These are phyloP conservation scores for Blastocystis sp. DNA, from an alignment of 352 stramenopile species.

Conservation along the genomic window DNA sequence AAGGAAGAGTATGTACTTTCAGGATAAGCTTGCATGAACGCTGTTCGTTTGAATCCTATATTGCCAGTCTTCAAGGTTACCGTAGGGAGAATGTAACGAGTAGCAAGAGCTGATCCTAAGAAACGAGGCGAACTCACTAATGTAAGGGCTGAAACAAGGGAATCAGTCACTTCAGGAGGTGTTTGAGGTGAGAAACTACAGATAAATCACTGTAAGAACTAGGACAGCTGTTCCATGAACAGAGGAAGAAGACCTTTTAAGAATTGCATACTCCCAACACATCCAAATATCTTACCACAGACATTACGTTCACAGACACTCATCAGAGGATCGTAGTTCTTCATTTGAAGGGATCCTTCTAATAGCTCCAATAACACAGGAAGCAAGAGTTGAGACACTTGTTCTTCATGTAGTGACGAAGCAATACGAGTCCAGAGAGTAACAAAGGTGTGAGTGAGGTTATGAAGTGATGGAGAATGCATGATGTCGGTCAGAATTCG, in stretches of 20 bases:
- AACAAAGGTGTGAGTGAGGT: not conserved
- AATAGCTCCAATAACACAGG: not conserved
- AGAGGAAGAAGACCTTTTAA: constrained; percentile 20
- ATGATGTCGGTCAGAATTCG: constrained; percentile 32
- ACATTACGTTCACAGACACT: not conserved
- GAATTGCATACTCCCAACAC: constrained; percentile 23
- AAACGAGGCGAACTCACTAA: not conserved
- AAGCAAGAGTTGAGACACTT: constrained; percentile 15
- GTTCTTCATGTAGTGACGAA: constrained; percentile 14
- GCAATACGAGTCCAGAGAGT: constrained; percentile 24
- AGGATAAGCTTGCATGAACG: not conserved
- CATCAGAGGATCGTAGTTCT: constrained; percentile 36
- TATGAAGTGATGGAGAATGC: not conserved
- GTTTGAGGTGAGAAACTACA: constrained; percentile 32
- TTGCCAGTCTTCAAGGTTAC: constrained; percentile 52
- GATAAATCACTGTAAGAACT: not conserved
- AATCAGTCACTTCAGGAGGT: not conserved
- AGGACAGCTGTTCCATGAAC: constrained; percentile 13
- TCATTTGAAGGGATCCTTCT: constrained; percentile 11
- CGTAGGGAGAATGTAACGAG: constrained; percentile 39
- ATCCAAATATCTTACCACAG: not conserved
- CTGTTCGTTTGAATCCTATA: constrained; percentile 40
- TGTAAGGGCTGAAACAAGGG: not conserved
- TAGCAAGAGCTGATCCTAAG: constrained; percentile 27
- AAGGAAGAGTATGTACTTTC: not conserved